phyloP scores from a whole-genome alignment of 495 filamentous ascomycete species.

The Staphylotrichum longicolle region DNA sequence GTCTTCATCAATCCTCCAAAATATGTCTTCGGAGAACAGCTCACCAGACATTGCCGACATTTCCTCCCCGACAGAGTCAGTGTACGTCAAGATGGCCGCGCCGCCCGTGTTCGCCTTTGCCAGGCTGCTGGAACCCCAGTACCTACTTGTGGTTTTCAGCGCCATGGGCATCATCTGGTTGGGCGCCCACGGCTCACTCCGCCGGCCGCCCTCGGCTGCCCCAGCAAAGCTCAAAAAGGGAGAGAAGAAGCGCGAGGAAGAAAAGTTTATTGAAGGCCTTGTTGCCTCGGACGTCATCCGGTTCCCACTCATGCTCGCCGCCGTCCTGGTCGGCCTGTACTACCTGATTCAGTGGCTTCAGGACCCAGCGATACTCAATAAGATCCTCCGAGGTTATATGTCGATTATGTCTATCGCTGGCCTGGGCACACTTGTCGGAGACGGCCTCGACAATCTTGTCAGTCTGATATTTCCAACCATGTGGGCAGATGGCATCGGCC shows the following conservation, averaged over 20 bases:
- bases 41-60: constrained; percentile 12
- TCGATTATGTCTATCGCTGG: constrained; percentile 74
- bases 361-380: constrained; percentile 77
- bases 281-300: constrained; percentile 78
- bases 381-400: constrained; percentile 82
- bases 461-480: constrained; percentile 70
- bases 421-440: constrained; percentile 65
- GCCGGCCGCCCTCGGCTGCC: constrained; percentile 75
- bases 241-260: constrained; percentile 52
- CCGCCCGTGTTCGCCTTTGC: constrained; percentile 15
- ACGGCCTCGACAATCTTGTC: constrained; percentile 60
- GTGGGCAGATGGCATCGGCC: constrained; percentile 49
- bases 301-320: constrained; percentile 78
- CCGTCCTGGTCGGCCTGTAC: constrained; percentile 73
- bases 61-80: constrained; percentile 5
- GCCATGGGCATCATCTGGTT: constrained; percentile 47
- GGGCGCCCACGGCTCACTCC: constrained; percentile 52
- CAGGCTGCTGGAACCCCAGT: constrained; percentile 52
- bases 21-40: constrained; percentile 23
- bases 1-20: no score
- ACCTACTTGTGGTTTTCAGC: constrained; percentile 43
- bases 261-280: constrained; percentile 71
- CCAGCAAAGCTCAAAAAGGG: constrained; percentile 50
- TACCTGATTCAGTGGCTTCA: constrained; percentile 86
- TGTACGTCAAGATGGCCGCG: background rate